These are phyloP conservation scores for Penicillium subrubescens DNA, from an alignment of 495 filamentous ascomycete species.

Conservation along the genomic window DNA sequence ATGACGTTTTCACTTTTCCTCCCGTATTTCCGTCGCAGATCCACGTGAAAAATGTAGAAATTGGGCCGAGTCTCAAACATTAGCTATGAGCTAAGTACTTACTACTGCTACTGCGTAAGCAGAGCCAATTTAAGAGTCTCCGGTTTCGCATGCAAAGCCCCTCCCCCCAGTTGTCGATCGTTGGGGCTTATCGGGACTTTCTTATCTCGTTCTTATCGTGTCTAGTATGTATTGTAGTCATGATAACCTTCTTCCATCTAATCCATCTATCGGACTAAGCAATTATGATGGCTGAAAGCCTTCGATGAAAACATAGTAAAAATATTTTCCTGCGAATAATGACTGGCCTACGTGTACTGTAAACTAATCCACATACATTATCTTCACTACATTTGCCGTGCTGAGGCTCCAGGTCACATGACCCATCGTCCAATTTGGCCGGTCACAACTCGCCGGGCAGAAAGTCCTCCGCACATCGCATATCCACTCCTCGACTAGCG, in stretches of 20 bases:
- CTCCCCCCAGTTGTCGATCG: not conserved
- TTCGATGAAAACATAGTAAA: not conserved
- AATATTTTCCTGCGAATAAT: not conserved
- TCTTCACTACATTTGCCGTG: not conserved
- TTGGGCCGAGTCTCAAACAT: not conserved
- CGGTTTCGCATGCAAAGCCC: not conserved
- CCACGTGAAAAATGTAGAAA: not conserved
- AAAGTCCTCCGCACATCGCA: slow-evolving; percentile 6
- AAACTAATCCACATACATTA: too few relatives aligned
- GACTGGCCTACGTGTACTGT: too few relatives aligned
- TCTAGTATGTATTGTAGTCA: not conserved
- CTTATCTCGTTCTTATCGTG: not conserved
- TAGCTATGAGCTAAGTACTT: not conserved
- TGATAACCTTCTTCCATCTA: too few relatives aligned
- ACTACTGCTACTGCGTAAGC: not conserved
- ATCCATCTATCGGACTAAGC: not conserved
- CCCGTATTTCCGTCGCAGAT: not conserved
- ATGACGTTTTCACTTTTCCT: slow-evolving; percentile 11
- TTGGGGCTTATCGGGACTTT: not conserved
- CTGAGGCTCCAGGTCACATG: slow-evolving; percentile 1
- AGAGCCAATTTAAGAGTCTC: not conserved
- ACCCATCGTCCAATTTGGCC: not conserved
- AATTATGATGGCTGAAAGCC: not conserved
- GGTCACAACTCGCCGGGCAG: not conserved
- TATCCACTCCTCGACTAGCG: slow-evolving; percentile 3